Evolutionary conservation across 352 stramenopile genomes (phyloP).

Genomic region (Thalassiosira mediterranea): DNA sequence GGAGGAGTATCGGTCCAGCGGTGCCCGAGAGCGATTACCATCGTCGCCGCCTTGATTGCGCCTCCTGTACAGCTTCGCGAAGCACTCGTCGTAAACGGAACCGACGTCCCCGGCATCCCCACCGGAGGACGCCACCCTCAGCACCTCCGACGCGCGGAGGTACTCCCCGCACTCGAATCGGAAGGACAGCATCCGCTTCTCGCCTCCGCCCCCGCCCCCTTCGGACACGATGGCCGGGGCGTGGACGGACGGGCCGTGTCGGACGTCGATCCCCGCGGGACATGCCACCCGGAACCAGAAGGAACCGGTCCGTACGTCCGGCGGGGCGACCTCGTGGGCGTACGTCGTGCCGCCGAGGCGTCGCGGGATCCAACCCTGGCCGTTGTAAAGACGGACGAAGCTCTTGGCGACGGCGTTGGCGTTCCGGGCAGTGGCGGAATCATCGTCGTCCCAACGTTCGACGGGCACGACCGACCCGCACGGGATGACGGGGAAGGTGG

Average conservation of each 20-base stretch:
- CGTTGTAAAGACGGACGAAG: constrained; percentile 68
- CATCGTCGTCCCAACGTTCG: constrained; percentile 48
- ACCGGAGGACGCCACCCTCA: constrained; percentile 47
- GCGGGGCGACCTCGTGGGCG: constrained; percentile 41
- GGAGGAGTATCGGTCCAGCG: constrained; percentile 43
- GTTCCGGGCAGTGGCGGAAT: not conserved
- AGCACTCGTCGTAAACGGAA: constrained; percentile 56
- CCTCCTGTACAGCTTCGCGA: constrained; percentile 79
- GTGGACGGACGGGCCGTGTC: constrained; percentile 67
- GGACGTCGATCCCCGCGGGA: constrained; percentile 64
- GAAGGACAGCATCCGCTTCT: no score
- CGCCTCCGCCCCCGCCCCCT: constrained; percentile 39
- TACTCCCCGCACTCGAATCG: constrained; percentile 84
- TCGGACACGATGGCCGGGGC: constrained; percentile 70
- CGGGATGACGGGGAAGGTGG: constrained; percentile 38
- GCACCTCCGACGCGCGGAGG: constrained; percentile 74
- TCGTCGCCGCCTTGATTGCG: constrained; percentile 34
- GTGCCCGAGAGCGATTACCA: constrained; percentile 20
- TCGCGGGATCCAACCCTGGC: constrained; percentile 76
- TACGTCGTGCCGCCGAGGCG: constrained; percentile 52
- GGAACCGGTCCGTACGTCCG: constrained; percentile 72
- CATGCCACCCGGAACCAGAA: constrained; percentile 79
- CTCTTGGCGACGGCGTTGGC: constrained; percentile 19
- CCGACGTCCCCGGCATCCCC: constrained; percentile 12
- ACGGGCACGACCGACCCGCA: constrained; percentile 75